Conservation (phyloP, 306 rosid genomes). For the Vigna reflexopilosa region DNA sequence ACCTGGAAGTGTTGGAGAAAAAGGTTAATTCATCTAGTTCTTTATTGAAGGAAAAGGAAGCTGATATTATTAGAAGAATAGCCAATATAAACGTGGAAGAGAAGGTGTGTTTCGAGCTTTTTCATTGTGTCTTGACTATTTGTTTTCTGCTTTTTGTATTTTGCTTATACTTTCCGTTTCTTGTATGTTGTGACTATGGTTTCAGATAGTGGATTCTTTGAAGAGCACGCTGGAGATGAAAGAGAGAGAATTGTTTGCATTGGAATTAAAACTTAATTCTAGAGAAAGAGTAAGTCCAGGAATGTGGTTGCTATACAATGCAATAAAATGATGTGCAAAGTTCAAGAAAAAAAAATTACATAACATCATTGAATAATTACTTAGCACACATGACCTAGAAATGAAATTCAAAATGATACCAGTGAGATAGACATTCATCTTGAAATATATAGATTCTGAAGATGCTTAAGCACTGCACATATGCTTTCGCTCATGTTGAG, state of each 20-base stretch:
- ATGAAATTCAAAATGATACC: conserved; percentile 15
- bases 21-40: conserved; percentile 54
- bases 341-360: neutral
- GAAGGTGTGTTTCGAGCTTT: conserved; percentile 58
- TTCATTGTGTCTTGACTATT: neutral
- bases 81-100: conserved; percentile 65
- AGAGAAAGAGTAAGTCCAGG: conserved; percentile 76
- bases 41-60: conserved; percentile 67
- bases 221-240: conserved; percentile 58
- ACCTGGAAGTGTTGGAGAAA: conserved; percentile 60
- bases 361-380: neutral
- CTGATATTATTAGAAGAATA: conserved; percentile 55
- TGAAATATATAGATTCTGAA: conserved; percentile 16
- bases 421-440: neutral
- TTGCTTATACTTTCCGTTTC: conserved; percentile 30
- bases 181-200: conserved; percentile 38
- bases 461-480: neutral
- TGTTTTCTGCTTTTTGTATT: neutral
- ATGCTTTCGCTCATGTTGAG: conserved; percentile 23
- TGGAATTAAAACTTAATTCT: conserved; percentile 68
- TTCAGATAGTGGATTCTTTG: conserved; percentile 64
- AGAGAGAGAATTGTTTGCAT: conserved; percentile 60
- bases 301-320: conserved; percentile 2
- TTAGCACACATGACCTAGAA: conserved; percentile 7
- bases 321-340: conserved; percentile 13